Evolutionary conservation across 2,329 filamentous ascomycete species (phyloP).

Genomic region (Pyrenochaeta sp.): DNA sequence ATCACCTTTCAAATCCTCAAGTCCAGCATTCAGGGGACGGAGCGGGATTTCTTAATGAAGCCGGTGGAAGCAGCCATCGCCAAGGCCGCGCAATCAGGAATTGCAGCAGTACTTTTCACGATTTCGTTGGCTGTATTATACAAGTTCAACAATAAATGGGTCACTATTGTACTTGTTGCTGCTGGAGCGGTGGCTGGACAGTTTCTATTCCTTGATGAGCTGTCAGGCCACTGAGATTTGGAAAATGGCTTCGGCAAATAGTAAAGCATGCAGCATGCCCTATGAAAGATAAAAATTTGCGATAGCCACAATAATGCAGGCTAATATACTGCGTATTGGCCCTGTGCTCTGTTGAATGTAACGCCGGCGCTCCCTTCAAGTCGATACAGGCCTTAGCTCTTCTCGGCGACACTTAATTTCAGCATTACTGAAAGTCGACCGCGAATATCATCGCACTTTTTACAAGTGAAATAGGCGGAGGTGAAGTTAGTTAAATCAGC

Average conservation of each 20-base stretch:
- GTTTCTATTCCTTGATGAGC: constrained; percentile 33
- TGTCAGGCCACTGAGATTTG: constrained; percentile 3
- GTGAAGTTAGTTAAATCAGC: too few species aligned
- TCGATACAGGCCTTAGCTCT: too few species aligned
- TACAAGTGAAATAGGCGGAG: too few species aligned
- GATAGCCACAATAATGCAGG: too few species aligned
- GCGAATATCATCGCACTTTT: constrained; percentile 5
- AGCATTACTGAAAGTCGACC: too few species aligned
- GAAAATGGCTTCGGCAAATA: background rate
- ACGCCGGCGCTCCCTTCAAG: too few species aligned
- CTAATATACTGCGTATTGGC: too few species aligned
- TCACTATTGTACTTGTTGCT: constrained; percentile 32
- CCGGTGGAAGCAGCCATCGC: constrained; percentile 16
- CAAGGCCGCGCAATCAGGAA: constrained; percentile 27
- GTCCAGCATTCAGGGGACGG: constrained; percentile 33
- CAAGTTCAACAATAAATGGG: constrained; percentile 42
- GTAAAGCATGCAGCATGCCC: too few species aligned
- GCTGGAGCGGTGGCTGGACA: constrained; percentile 37
- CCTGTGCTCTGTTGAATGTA: too few species aligned
- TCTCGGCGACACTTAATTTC: too few species aligned
- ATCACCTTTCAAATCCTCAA: constrained; percentile 42
- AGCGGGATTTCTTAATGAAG: constrained; percentile 11
- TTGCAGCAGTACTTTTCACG: constrained; percentile 36
- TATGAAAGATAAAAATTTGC: too few species aligned
- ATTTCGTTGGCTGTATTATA: constrained; percentile 37